phyloP scores from a whole-genome alignment of 169 alveolate genomes.

The Eimeria mitis region DNA sequence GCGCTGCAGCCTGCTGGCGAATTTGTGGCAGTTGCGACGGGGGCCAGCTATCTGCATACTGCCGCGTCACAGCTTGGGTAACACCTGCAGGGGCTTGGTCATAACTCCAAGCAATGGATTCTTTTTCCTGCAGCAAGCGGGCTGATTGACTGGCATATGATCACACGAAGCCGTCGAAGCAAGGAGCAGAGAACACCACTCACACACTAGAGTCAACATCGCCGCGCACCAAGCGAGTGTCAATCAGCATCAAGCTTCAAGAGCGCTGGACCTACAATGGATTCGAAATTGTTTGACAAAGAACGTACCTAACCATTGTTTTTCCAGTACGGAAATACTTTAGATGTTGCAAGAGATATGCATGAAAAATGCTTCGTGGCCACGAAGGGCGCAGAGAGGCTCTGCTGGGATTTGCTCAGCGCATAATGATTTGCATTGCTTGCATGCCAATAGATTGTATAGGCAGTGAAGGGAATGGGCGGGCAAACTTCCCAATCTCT shows the following conservation, averaged over 20 bases:
- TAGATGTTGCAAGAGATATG: neutral
- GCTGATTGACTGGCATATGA: neutral
- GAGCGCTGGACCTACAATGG: neutral
- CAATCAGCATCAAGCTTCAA: slow-evolving; percentile 56
- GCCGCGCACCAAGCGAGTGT: neutral
- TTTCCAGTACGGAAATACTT: neutral
- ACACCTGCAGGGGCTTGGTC: slow-evolving; percentile 20
- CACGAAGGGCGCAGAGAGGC: neutral
- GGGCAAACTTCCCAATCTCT: neutral
- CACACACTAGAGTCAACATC: neutral
- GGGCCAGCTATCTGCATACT: neutral
- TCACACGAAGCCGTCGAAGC: neutral
- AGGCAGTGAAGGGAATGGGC: neutral
- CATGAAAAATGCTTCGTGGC: neutral
- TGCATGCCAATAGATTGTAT: neutral
- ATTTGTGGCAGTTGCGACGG: slow-evolving; percentile 31
- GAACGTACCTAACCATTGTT: neutral
- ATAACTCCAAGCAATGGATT: neutral
- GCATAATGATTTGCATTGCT: neutral
- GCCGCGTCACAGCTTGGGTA: slow-evolving; percentile 20
- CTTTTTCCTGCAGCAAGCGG: neutral
- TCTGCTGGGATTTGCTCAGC: neutral
- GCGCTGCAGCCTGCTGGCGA: slow-evolving; percentile 47
- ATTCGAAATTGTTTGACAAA: neutral
- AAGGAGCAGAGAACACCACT: neutral